These are phyloP conservation scores for Leccinum obscurum DNA, from an alignment of 768 basidiomycete species.

Conservation along the genomic window DNA sequence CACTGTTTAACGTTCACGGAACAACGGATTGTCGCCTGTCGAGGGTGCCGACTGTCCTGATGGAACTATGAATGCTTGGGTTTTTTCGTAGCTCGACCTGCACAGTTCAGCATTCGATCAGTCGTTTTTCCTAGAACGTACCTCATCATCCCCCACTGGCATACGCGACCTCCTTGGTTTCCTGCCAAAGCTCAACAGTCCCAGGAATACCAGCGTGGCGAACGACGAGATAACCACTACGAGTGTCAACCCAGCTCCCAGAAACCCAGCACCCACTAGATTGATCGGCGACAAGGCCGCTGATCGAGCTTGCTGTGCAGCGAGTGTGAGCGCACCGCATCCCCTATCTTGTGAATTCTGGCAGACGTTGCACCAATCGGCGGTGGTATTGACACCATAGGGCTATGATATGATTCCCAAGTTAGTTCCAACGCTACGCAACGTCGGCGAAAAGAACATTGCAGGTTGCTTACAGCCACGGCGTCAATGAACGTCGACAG, in stretches of 20 bases:
- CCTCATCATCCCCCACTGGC: constrained; percentile 14
- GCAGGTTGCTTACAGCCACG: constrained; percentile 33
- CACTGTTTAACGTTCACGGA: constrained; percentile 6
- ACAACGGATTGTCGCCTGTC: neutral
- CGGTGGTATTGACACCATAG: constrained; percentile 49
- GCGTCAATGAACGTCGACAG: constrained; percentile 50
- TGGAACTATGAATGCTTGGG: constrained; percentile 12
- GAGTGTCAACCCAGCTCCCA: constrained; percentile 59
- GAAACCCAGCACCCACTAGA: constrained; percentile 64
- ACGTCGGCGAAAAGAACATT: neutral
- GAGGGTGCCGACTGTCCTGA: neutral
- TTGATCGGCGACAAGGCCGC: constrained; percentile 42
- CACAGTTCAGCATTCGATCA: constrained; percentile 3
- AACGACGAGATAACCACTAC: constrained; percentile 42
- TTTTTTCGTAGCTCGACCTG: constrained; percentile 26
- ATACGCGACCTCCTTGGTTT: constrained; percentile 5
- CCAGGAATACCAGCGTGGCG: constrained; percentile 41
- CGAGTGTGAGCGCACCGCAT: constrained; percentile 47
- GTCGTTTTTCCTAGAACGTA: constrained; percentile 12
- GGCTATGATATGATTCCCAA: constrained; percentile 36
- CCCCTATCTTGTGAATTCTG: constrained; percentile 57
- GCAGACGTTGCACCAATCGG: constrained; percentile 61
- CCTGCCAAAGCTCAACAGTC: constrained; percentile 34
- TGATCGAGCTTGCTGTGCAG: constrained; percentile 26
- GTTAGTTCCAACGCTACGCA: neutral